Evolutionary conservation across 2,329 filamentous ascomycete species (phyloP).

Genomic region (Ophiostoma novo-ulmi): DNA sequence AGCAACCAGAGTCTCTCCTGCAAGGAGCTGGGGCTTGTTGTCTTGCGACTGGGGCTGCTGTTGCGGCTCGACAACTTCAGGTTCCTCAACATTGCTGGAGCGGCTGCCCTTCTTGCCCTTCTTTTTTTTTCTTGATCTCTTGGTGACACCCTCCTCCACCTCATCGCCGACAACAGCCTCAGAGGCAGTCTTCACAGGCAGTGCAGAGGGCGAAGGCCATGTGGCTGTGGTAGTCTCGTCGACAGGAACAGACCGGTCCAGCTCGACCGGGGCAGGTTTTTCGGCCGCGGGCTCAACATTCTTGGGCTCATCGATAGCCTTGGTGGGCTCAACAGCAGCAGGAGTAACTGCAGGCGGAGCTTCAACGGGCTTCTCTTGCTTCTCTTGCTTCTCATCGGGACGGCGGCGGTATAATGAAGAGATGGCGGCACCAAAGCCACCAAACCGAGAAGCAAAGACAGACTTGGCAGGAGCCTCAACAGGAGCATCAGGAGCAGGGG

Average conservation of each 20-base stretch:
- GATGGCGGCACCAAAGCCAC: constrained; percentile 20
- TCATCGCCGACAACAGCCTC: background rate
- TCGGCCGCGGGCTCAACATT: background rate
- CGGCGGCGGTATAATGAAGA: constrained; percentile 20
- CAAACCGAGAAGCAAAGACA: constrained; percentile 16
- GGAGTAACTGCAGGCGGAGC: background rate
- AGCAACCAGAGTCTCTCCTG: constrained; percentile 17
- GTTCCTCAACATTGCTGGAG: constrained; percentile 10
- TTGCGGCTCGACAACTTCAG: background rate
- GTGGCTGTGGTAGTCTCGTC: background rate
- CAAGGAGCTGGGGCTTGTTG: background rate
- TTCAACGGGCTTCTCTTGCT: background rate
- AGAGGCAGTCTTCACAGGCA: background rate
- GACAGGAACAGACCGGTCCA: background rate
- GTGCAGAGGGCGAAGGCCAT: background rate
- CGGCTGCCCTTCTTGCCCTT: constrained; percentile 18
- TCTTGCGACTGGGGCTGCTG: no score
- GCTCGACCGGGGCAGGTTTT: background rate
- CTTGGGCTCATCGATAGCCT: background rate
- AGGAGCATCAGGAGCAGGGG: background rate
- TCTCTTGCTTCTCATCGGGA: constrained; percentile 9
- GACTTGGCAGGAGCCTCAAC: background rate
- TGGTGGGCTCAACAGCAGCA: background rate
- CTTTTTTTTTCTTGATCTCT: constrained; percentile 15
- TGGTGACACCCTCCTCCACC: constrained; percentile 9